Percentiles rank a stretch among this genome's conserved stretches.
These are phyloP conservation scores for Fraxinus platypoda DNA, from an alignment of 305 asterid species.

Conservation along the genomic window DNA sequence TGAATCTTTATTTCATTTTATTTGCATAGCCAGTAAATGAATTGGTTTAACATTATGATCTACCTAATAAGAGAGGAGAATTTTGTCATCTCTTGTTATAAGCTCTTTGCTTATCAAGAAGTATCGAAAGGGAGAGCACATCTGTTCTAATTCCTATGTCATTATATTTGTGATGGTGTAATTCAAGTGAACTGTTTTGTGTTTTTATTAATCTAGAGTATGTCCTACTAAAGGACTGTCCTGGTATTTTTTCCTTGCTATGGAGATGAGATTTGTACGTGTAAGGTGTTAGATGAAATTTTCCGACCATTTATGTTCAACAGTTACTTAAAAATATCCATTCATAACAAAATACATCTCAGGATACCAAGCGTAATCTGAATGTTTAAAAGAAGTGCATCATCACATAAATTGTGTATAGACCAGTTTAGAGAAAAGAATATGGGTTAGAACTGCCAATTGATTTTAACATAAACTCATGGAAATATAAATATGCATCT, in stretches of 20 bases:
- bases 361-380: background rate
- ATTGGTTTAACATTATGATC: background rate
- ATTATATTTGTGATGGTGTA: background rate
- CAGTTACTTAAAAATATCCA: background rate
- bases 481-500: background rate
- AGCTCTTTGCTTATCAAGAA: constrained; percentile 5
- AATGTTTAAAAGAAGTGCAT: background rate
- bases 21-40: background rate
- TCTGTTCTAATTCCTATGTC: background rate
- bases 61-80: constrained; percentile 8
- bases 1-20: background rate
- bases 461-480: background rate
- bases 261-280: background rate
- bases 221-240: constrained; percentile 8
- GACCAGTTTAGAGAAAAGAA: background rate
- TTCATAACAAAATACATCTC: background rate
- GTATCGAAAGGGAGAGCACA: background rate
- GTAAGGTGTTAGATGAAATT: background rate
- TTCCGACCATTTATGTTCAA: background rate
- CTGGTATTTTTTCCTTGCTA: constrained; percentile 3
- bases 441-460: background rate
- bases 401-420: background rate
- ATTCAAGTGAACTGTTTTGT: background rate
- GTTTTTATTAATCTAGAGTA: background rate
- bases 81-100: background rate